Evolutionary conservation across 306 rosid genomes (phyloP).

Genomic region (Fagus sylvatica): DNA sequence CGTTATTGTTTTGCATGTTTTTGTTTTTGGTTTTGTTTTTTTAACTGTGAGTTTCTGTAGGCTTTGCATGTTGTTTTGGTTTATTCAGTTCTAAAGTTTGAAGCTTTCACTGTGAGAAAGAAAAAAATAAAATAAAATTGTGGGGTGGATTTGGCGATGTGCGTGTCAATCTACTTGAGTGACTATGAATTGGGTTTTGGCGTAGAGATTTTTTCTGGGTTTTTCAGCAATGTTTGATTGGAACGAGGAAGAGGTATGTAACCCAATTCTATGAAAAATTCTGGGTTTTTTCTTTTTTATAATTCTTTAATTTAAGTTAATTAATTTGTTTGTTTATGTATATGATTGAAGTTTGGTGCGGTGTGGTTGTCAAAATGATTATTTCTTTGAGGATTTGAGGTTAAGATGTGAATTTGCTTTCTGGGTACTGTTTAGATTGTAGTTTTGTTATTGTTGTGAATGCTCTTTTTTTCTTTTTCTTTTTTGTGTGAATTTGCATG

Average conservation of each 20-base stretch:
- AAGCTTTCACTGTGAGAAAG: constrained; percentile 32
- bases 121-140: neutral
- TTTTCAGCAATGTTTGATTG: constrained; percentile 77
- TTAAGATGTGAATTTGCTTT: constrained; percentile 4
- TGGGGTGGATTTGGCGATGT: constrained; percentile 62
- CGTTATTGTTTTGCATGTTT: neutral
- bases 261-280: neutral
- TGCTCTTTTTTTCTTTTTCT: neutral
- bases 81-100: neutral
- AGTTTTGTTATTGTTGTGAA: neutral
- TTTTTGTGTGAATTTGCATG: neutral
- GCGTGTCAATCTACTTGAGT: constrained; percentile 37
- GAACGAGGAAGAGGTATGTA: constrained; percentile 76
- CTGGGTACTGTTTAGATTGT: neutral
- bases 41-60: neutral
- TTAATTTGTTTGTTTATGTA: no score
- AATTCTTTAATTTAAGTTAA: neutral
- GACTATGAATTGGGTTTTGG: constrained; percentile 42
- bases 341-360: neutral
- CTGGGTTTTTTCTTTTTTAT: neutral
- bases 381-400: constrained; percentile 15
- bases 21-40: neutral
- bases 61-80: constrained; percentile 10
- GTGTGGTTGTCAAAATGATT: constrained; percentile 13
- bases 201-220: constrained; percentile 33